Percentiles rank a stretch among this genome's conserved stretches.
These are phyloP conservation scores for Gentiana dahurica DNA, from an alignment of 257 asterid genomes.

Conservation along the genomic window DNA sequence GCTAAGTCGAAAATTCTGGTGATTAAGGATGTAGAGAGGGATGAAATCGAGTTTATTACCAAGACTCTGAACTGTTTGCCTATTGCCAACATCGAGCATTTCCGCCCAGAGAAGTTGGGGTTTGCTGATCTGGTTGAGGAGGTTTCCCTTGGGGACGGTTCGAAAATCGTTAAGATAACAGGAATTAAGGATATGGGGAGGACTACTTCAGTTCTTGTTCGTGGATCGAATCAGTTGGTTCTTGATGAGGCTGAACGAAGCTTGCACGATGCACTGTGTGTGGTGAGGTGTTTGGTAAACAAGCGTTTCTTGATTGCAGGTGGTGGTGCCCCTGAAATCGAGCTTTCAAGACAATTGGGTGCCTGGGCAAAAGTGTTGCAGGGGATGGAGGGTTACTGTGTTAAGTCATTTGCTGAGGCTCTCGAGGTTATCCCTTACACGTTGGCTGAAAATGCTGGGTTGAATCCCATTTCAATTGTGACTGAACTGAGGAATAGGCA, in stretches of 20 bases:
- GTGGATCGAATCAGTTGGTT: constrained; percentile 91
- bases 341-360: constrained; percentile 92
- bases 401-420: constrained; percentile 89
- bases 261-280: constrained; percentile 94
- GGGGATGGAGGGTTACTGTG: constrained; percentile 98
- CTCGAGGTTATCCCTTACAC: constrained; percentile 97
- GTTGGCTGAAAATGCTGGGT: constrained; percentile 95
- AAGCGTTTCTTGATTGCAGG: constrained; percentile 96
- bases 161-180: constrained; percentile 77
- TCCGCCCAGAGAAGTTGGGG: constrained; percentile 81
- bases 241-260: constrained; percentile 98
- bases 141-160: constrained; percentile 92
- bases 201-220: constrained; percentile 82
- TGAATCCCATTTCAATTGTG: constrained; percentile 91
- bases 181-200: constrained; percentile 98
- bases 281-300: constrained; percentile 92
- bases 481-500: constrained; percentile 98
- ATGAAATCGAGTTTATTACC: constrained; percentile 95
- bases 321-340: constrained; percentile 99
- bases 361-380: constrained; percentile 96
- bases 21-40: constrained; percentile 93
- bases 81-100: constrained; percentile 89
- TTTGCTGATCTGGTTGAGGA: constrained; percentile 89
- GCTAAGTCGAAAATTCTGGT: constrained; percentile 93
- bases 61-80: constrained; percentile 97